phyloP scores from a whole-genome alignment of 441 rosid genomes.

The Erodium texanum region DNA sequence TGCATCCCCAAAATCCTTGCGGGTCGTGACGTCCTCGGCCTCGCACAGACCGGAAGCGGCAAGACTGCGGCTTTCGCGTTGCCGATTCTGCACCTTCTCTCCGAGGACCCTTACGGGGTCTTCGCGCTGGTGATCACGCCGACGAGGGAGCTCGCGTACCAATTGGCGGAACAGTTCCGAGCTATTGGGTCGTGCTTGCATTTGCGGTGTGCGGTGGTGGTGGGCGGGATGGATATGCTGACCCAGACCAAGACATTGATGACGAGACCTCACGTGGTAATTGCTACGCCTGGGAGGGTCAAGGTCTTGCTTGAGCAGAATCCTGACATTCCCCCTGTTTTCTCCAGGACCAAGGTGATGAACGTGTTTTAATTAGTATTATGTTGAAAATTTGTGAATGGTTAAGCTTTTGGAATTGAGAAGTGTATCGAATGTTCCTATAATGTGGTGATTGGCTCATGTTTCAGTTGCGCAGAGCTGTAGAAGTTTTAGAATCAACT shows the following conservation, averaged over 20 bases:
- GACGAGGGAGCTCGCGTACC: slow-evolving; percentile 83
- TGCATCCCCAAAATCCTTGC: slow-evolving; percentile 69
- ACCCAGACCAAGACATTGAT: slow-evolving; percentile 56
- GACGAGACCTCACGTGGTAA: slow-evolving; percentile 68
- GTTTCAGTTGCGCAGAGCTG: background rate
- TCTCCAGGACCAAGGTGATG: slow-evolving; percentile 68
- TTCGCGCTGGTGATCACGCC: slow-evolving; percentile 77
- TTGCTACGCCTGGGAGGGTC: slow-evolving; percentile 86
- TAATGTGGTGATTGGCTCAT: background rate
- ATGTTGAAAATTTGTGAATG: background rate
- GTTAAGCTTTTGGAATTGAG: background rate
- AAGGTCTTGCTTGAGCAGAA: slow-evolving; percentile 68
- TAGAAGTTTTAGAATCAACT: background rate
- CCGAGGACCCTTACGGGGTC: slow-evolving; percentile 78
- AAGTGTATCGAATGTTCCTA: background rate
- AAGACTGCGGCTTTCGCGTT: slow-evolving; percentile 92
- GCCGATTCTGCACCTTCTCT: slow-evolving; percentile 66
- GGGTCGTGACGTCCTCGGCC: slow-evolving; percentile 70
- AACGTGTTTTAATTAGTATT: background rate
- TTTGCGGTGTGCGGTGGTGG: slow-evolving; percentile 66
- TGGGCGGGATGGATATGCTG: slow-evolving; percentile 87
- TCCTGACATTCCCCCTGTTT: slow-evolving; percentile 66
- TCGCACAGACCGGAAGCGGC: slow-evolving; percentile 90
- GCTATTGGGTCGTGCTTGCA: slow-evolving; percentile 81
- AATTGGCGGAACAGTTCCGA: slow-evolving; percentile 84